Percentiles rank a stretch among this genome's conserved stretches.
These are phyloP conservation scores for Scutellaria minor DNA, from an alignment of 257 asterid genomes.

Conservation along the genomic window DNA sequence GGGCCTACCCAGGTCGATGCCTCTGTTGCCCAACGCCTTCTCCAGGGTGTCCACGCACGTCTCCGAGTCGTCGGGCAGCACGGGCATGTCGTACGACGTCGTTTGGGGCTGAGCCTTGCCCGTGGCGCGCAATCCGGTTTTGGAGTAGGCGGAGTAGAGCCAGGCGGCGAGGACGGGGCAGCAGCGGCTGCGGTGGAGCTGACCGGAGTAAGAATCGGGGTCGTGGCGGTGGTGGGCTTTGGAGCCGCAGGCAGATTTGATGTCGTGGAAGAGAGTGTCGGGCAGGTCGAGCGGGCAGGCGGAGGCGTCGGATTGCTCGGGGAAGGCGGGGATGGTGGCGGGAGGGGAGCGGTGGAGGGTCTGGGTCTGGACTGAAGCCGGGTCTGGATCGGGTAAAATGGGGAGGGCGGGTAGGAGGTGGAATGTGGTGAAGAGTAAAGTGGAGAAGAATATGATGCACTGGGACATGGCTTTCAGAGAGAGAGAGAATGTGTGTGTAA, in stretches of 20 bases:
- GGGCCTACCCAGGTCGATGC: slow-evolving; percentile 57
- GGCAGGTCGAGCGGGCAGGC: slow-evolving; percentile 83
- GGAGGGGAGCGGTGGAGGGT: slow-evolving; percentile 58
- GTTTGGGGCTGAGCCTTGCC: slow-evolving; percentile 42
- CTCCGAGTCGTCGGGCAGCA: slow-evolving; percentile 90
- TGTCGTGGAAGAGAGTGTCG: slow-evolving; percentile 64
- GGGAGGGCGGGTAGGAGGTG: slow-evolving; percentile 48
- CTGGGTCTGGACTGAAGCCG: slow-evolving; percentile 56
- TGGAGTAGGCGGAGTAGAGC: slow-evolving; percentile 88
- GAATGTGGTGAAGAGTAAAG: slow-evolving; percentile 41
- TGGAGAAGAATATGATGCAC: slow-evolving; percentile 36
- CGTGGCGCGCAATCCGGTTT: slow-evolving; percentile 60
- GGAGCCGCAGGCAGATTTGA: slow-evolving; percentile 72
- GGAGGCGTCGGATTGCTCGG: slow-evolving; percentile 74
- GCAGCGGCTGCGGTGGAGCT: slow-evolving; percentile 77
- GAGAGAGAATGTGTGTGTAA: background rate
- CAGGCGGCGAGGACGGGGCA: slow-evolving; percentile 94
- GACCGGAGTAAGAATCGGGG: slow-evolving; percentile 47
- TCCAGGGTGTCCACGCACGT: slow-evolving; percentile 78
- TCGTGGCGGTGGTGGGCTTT: slow-evolving; percentile 48
- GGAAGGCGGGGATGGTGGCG: slow-evolving; percentile 95
- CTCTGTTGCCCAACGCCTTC: slow-evolving; percentile 65
- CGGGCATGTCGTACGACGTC: slow-evolving; percentile 77
- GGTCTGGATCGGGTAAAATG: slow-evolving; percentile 66
- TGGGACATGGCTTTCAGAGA: slow-evolving; percentile 55